Conservation (phyloP, 306 rosid genomes). For the Hippophae gyantsensis region DNA sequence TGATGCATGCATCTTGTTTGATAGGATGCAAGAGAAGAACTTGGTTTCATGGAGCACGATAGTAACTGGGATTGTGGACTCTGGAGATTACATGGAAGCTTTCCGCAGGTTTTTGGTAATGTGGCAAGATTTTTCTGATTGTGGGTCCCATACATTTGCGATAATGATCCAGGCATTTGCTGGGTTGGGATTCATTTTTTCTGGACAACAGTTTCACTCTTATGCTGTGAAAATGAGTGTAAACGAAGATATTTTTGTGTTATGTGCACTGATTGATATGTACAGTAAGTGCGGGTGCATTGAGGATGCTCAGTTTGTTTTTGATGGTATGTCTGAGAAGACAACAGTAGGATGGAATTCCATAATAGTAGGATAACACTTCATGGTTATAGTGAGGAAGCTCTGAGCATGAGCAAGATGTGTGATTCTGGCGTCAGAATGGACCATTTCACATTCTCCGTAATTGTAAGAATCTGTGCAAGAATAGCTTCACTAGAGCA, state of each 20-base stretch:
- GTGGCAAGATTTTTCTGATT: slow-evolving; percentile 42
- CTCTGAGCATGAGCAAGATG: slow-evolving; percentile 65
- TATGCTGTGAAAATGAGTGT: slow-evolving; percentile 67
- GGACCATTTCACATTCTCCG: slow-evolving; percentile 81
- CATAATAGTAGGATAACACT: slow-evolving; percentile 80
- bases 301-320: slow-evolving; percentile 67
- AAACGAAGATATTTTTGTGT: slow-evolving; percentile 39
- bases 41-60: slow-evolving; percentile 53
- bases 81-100: slow-evolving; percentile 55
- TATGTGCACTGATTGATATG: slow-evolving; percentile 80
- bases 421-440: slow-evolving; percentile 45
- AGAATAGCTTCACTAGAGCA: slow-evolving; percentile 72
- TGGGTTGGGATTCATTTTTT: slow-evolving; percentile 42
- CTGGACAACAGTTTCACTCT: slow-evolving; percentile 66
- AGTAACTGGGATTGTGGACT: slow-evolving; percentile 54
- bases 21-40: slow-evolving; percentile 53
- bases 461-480: slow-evolving; percentile 58
- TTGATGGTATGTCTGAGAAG: slow-evolving; percentile 68
- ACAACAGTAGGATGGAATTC: slow-evolving; percentile 76
- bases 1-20: slow-evolving; percentile 56
- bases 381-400: slow-evolving; percentile 77
- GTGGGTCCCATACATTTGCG: slow-evolving; percentile 43
- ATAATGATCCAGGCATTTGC: slow-evolving; percentile 60
- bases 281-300: slow-evolving; percentile 75
- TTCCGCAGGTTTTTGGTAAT: slow-evolving; percentile 37